Evolutionary conservation across 2,329 filamentous ascomycete genomes (phyloP), one percentile per base, ranked within the genome.

Genomic region (Ascochyta clinopodiicola): DNA sequence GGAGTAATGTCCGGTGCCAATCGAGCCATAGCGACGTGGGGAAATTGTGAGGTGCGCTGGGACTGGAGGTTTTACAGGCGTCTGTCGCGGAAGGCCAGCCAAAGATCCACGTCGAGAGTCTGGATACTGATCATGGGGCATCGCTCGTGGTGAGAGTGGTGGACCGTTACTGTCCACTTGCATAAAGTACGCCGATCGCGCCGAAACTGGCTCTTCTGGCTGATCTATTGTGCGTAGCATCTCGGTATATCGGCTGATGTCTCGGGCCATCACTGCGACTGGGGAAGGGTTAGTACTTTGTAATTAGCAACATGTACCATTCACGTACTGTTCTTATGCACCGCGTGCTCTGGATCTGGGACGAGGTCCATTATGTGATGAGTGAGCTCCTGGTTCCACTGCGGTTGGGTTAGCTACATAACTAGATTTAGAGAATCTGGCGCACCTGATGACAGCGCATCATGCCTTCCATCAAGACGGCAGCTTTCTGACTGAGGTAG

Each of bases 301-400:
- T 64, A 52, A 39, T 54, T 54, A 65, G 60, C 64, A 6, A n/a
- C 9, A 5, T 5, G 12, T 17, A 15, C 4, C 4, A 31, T 34
- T 48, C 56, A 79, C 89, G 78, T 82, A 95, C 92, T 86, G 75
- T 97, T 93, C 70, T 90, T 88, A 73, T 96, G 88, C 43, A 96
- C 80, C 36, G 87, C 83, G 65, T 88, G 89, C 48, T 96, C 92
- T 4, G 86, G 84, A 70, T 88, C 87, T 15, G 91, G 89, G 3
- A 92, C 84, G 51, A 96, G 79, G 13, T 87, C 84, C 51, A 92
- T 82, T 24, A 97, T 79, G 49, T 88, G 86, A 62, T 88, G 87
- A 7, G 91, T 89, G 57, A 97, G 83, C 48, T 96, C 92, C 70
- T 93, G 88, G 71, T 92, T 96, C 81, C 92, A 91, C 78, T 95